Base-by-base conservation (phyloP, 108 stramenopile species). In the Mediolabrus comicus region DNA sequence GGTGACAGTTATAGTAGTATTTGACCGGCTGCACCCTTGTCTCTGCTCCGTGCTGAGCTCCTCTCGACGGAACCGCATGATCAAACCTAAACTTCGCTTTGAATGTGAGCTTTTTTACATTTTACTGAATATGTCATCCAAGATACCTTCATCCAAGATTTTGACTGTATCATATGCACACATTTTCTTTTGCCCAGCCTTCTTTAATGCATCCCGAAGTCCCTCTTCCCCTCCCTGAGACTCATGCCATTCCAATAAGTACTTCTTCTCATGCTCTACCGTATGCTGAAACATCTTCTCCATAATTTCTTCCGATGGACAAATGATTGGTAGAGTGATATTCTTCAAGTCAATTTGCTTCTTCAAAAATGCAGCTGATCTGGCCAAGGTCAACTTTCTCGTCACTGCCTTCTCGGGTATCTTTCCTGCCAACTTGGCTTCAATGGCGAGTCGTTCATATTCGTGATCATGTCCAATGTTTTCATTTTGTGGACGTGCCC, bases 181-280 rank as follows among this genome's bases (percentile, higher is more conserved):
- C 30, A 66, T 30, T 17, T 57, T 66, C 10, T 11, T 28, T 27
- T 5, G 38, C 19, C 32, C 56, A n/a, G 54, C 62, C 10, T 49
- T 35, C 5, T 67, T 58, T n/a, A 74, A 67, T 13, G 28, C 16
- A 19, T 36, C 2, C 25, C 55, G 16, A 14, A 74, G 29, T n/a
- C 22, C 65, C 1, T 28, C 66, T 17, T 58, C 65, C 12, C 65
- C 65, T 34, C 72, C 72, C 41, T 67, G 65, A 19, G 32, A 12
- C 24, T 56, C 65, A 30, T 46, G 66, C 72, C 72, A 74, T 17
- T 66, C 56, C 26, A 34, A 49, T 2, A 74, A 59, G 26, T 35
- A 51, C n/a, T 25, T 19, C 3, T 34, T 58, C 55, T 74, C 72
- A 1, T 54, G 56, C 29, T 74, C 65, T 41, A 64, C 22, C 22